phyloP scores from a whole-genome alignment of 106 monocot genomes.

The Narthecium ossifragum region DNA sequence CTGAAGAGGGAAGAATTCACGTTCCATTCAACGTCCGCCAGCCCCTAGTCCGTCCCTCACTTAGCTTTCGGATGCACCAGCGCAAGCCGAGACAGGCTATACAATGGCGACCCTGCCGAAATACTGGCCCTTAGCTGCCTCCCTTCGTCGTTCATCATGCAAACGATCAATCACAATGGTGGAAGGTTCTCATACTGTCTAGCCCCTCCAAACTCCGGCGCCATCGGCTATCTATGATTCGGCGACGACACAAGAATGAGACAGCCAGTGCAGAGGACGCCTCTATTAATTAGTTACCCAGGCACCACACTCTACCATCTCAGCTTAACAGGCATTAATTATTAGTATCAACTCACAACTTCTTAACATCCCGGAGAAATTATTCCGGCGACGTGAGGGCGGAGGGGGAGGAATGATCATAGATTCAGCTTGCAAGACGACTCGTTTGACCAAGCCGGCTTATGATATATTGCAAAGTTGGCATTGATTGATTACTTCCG shows the following conservation, averaged over 20 bases:
- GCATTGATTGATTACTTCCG: neutral
- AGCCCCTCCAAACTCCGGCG: neutral
- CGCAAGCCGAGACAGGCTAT: neutral
- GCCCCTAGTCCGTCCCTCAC: neutral
- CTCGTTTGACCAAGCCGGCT: neutral
- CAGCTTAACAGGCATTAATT: neutral
- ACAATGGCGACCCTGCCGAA: neutral
- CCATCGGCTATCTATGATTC: neutral
- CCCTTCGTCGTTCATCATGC: neutral
- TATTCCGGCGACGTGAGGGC: too few relatives aligned
- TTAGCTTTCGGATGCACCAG: neutral
- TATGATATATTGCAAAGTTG: neutral
- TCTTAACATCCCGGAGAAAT: neutral
- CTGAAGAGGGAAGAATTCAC: neutral
- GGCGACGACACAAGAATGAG: neutral
- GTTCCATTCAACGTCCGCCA: neutral
- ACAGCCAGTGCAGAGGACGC: neutral
- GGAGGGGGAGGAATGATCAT: neutral
- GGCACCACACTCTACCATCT: neutral
- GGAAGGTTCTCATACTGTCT: neutral
- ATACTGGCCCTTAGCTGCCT: neutral
- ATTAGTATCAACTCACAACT: neutral
- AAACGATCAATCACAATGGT: neutral
- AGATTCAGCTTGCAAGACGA: neutral
- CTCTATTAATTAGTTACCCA: neutral